Base-by-base conservation (phyloP, 2,329 filamentous ascomycete genomes). In the Ramularia endophylla region DNA sequence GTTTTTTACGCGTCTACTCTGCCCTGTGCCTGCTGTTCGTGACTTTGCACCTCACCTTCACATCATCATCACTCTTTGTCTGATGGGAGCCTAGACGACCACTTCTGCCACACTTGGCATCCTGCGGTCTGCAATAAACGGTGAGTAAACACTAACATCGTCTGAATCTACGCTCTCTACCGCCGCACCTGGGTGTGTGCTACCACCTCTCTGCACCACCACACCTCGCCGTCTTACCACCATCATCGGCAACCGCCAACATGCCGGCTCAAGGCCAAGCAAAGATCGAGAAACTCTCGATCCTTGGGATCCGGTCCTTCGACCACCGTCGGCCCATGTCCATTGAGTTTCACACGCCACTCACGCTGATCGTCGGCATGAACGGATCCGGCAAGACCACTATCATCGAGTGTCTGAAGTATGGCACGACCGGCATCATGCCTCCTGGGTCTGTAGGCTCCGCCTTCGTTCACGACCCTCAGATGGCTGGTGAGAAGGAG, bases 381-480 rank as follows among this genome's bases (percentile, higher is more conserved):
- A 98, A 98, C 69, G 92, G 92, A 41, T 97, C 90, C 1, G 92
- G 92, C 48, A 98, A 98, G 70, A 98, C 92, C 71, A 97, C 92
- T 43, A 95, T 98, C 60, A 98, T 98, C 66, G 92, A 98, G 66
- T 94, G 88, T 63, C 83, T 98, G 59, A 95, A 95, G 62, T 98
- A 95, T 80, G 89, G 87, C 38, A 95, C 94, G 13, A 95, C 89
- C 6, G 94, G 92, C 42, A 85, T 94, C 58, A 77, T 94, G 35
- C 92, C 92, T 1, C 87, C 92, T 22, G 90, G 88, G 22, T 89
- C 90, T 36, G 20, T 19, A 7, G 32, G 32, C 15, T 17, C 32
- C 13, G 32, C 32, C 13, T 98, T 97, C 63, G 87, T 98, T 49
- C 90, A 98, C 63, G 92, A 98, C 57, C 92, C 92, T n/a, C 92